Conservation (phyloP, 495 filamentous ascomycete genomes). For the Clohesyomyces aquaticus region DNA sequence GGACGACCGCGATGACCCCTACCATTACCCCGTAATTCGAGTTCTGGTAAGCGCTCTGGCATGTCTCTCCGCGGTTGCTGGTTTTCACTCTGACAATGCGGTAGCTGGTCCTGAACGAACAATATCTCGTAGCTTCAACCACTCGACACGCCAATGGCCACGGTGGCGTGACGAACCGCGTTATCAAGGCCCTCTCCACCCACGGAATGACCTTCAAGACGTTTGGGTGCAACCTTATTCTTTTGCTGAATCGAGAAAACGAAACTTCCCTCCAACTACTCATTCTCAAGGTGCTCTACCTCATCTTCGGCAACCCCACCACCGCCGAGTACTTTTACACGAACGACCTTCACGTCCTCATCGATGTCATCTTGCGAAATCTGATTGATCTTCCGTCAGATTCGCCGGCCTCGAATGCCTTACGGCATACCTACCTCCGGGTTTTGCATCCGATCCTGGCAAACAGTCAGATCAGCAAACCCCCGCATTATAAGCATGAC, state of each 20-base stretch:
- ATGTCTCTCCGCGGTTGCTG: slow-evolving; percentile 39
- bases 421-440: slow-evolving; percentile 97
- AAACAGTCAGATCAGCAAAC: slow-evolving; percentile 83
- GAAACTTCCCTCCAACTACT: slow-evolving; percentile 91
- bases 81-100: neutral
- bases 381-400: slow-evolving; percentile 86
- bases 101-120: slow-evolving; percentile 94
- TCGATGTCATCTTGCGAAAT: slow-evolving; percentile 96
- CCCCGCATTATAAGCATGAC: slow-evolving; percentile 86
- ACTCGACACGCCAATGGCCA: slow-evolving; percentile 53
- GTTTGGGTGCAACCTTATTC: slow-evolving; percentile 96
- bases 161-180: slow-evolving; percentile 70
- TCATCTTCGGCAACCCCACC: slow-evolving; percentile 86
- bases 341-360: slow-evolving; percentile 90
- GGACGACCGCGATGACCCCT: slow-evolving; percentile 89
- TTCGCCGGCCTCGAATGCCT: slow-evolving; percentile 52
- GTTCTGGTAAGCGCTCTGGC: slow-evolving; percentile 90
- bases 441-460: slow-evolving; percentile 88
- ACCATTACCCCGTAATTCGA: slow-evolving; percentile 93
- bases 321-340: slow-evolving; percentile 99
- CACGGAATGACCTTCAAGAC: slow-evolving; percentile 83
- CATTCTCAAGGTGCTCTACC: slow-evolving; percentile 91
- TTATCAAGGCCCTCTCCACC: slow-evolving; percentile 84
- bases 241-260: slow-evolving; percentile 89
- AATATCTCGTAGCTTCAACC: slow-evolving; percentile 86